These are phyloP conservation scores for Russula vinacea DNA, from an alignment of 768 basidiomycete species.

Conservation along the genomic window DNA sequence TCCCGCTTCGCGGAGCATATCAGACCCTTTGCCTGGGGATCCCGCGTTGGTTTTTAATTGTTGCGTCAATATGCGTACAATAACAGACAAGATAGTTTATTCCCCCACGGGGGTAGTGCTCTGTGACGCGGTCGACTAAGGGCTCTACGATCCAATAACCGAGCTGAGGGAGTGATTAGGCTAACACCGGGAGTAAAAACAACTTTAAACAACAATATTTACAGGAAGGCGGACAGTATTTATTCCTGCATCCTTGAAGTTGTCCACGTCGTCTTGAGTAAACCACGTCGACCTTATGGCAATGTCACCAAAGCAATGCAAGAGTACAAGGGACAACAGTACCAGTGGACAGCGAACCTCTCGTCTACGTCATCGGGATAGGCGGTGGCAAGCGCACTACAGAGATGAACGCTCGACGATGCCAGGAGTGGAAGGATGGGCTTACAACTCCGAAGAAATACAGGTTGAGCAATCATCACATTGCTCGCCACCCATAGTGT, in stretches of 20 bases:
- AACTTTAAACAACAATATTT: slow-evolving; percentile 32
- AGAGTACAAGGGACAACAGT: neutral
- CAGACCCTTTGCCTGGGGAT: slow-evolving; percentile 53
- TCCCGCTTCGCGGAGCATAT: slow-evolving; percentile 56
- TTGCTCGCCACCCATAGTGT: slow-evolving; percentile 64
- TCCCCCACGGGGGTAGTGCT: slow-evolving; percentile 70
- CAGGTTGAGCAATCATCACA: slow-evolving; percentile 61
- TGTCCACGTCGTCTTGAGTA: slow-evolving; percentile 54
- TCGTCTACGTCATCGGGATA: slow-evolving; percentile 57
- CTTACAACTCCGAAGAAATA: slow-evolving; percentile 66
- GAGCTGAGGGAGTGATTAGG: slow-evolving; percentile 43
- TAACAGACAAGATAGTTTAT: slow-evolving; percentile 53
- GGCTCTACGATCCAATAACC: slow-evolving; percentile 82
- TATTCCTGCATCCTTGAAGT: slow-evolving; percentile 53
- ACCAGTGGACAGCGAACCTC: slow-evolving; percentile 63
- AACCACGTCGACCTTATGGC: slow-evolving; percentile 65
- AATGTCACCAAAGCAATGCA: slow-evolving; percentile 7
- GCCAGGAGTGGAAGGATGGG: slow-evolving; percentile 44
- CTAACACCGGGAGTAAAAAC: neutral
- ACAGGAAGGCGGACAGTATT: slow-evolving; percentile 80
- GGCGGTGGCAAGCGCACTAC: slow-evolving; percentile 57
- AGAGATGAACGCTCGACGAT: neutral
- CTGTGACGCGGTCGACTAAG: slow-evolving; percentile 57
- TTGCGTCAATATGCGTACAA: neutral
- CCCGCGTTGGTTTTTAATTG: neutral